Base-by-base conservation (phyloP, 2,329 filamentous ascomycete species). In the Lecanicillium sp. region DNA sequence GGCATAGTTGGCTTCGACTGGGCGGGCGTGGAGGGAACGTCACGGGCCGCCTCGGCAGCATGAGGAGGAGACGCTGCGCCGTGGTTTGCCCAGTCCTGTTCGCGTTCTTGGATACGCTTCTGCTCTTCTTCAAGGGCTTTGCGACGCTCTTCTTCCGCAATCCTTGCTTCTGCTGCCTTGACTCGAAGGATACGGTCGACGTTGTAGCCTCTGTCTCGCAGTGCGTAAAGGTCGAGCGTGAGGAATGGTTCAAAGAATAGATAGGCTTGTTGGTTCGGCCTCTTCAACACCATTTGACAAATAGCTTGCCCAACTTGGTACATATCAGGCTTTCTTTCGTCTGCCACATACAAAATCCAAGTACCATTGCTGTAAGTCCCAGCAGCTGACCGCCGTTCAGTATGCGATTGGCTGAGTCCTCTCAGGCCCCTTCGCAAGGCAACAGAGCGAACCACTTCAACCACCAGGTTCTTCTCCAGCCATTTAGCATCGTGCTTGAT, bases 221-320 rank as follows among this genome's bases (percentile, higher is more conserved):
- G 65, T 37, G 89, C 81, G 33, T 84, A 75, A 17, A 98, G 70
- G 49, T 90, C 86, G 8, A 92, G 80, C 42, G 85, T 90, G 28
- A 98, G 66, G 45, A 98, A 83, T 38, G 87, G 89, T 60, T 96
- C 92, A 40, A 98, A 78, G 38, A 92, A 90, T 40, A 95, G 74
- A 39, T 86, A 87, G 3, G 90, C 88, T 54, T 94, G 85, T 51
- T 94, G 85, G 47, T 85, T 90, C 7, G 90, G 88, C 16, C 87
- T 77, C 37, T 78, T 77, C 34, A 98, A 69, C 28, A 98, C 70
- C 37, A 94, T 65, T 51, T 83, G 79, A 45, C 90, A 87, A 33
- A 98, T 71, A 18, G 86, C 86, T 50, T 89, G 84, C 41, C 87
- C 92, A 47, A 98, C 81, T 62, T 98, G 88, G 56, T 94, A 96